These are phyloP conservation scores for Brachypodium distachyon DNA, from an alignment of 202 grass and related monocot genomes.

Conservation along the genomic window DNA sequence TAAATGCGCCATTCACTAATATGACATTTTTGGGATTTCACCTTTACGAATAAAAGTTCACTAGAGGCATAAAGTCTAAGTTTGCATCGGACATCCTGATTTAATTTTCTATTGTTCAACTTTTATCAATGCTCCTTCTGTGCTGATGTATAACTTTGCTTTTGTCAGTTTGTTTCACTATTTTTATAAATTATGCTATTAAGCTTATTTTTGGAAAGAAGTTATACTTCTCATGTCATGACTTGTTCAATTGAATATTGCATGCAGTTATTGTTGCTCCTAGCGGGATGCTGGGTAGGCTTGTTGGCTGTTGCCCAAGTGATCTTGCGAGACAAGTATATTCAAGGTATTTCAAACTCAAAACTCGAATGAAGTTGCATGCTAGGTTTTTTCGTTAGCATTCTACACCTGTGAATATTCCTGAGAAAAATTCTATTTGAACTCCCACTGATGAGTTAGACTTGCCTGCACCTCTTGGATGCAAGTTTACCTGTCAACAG, in stretches of 20 bases:
- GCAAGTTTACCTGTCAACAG: background rate
- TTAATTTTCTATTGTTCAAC: background rate
- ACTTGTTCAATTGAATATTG: constrained; percentile 32
- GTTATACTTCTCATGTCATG: constrained; percentile 1
- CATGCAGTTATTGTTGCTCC: constrained; percentile 98
- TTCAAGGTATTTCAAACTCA: constrained; percentile 56
- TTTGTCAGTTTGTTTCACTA: constrained; percentile 2
- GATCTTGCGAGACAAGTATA: constrained; percentile 98
- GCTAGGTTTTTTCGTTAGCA: background rate
- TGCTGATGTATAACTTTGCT: constrained; percentile 5
- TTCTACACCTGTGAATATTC: background rate
- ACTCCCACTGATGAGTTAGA: background rate
- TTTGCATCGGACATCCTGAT: background rate
- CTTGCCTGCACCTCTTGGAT: background rate
- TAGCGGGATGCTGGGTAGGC: constrained; percentile 94
- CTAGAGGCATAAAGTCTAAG: background rate
- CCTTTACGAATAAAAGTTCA: background rate
- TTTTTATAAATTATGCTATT: constrained; percentile 19
- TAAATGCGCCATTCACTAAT: background rate
- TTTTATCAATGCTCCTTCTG: background rate
- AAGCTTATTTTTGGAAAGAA: background rate
- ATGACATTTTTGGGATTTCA: background rate
- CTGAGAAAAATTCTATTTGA: background rate
- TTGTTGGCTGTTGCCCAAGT: constrained; percentile 91
- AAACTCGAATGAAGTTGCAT: background rate